Evolutionary conservation across 345 rosid species (phyloP).

Genomic region (Corchorus olitorius): DNA sequence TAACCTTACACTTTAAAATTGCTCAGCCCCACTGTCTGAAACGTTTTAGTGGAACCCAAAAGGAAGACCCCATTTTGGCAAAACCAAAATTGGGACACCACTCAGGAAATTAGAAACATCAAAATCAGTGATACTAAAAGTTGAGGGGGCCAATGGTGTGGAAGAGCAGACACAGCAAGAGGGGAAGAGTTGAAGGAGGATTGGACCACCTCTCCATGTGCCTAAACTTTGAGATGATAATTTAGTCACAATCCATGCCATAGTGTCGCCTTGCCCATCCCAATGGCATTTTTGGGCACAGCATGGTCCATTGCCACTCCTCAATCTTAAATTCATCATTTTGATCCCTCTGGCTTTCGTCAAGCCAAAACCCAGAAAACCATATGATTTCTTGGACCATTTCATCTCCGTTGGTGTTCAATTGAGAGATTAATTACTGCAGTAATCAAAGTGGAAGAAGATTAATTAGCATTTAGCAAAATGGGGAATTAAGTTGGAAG

Average conservation of each 20-base stretch:
- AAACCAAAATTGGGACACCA: conserved; percentile 21
- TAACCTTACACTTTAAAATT: neutral
- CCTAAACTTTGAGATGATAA: conserved; percentile 7
- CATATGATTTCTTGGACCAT: neutral
- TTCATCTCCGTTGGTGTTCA: neutral
- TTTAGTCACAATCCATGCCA: conserved; percentile 28
- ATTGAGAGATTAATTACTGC: too few species aligned
- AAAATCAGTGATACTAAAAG: conserved; percentile 20
- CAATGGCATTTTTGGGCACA: conserved; percentile 10
- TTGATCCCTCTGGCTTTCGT: conserved; percentile 10
- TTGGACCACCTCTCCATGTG: conserved; percentile 36
- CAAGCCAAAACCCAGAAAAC: too few species aligned
- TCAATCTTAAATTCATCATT: neutral
- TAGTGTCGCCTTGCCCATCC: conserved; percentile 5
- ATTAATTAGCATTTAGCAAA: too few species aligned
- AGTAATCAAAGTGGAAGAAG: too few species aligned
- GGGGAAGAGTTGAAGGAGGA: neutral
- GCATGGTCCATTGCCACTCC: conserved; percentile 4
- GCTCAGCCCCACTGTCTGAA: neutral
- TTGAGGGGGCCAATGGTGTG: conserved; percentile 7
- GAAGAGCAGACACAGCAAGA: neutral
- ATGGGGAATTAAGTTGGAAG: neutral
- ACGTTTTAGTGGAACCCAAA: conserved; percentile 19
- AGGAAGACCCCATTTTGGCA: conserved; percentile 19
- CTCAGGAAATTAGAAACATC: conserved; percentile 20